phyloP scores from a whole-genome alignment of 2,329 filamentous ascomycete genomes.

The Pseudopithomyces chartarum region DNA sequence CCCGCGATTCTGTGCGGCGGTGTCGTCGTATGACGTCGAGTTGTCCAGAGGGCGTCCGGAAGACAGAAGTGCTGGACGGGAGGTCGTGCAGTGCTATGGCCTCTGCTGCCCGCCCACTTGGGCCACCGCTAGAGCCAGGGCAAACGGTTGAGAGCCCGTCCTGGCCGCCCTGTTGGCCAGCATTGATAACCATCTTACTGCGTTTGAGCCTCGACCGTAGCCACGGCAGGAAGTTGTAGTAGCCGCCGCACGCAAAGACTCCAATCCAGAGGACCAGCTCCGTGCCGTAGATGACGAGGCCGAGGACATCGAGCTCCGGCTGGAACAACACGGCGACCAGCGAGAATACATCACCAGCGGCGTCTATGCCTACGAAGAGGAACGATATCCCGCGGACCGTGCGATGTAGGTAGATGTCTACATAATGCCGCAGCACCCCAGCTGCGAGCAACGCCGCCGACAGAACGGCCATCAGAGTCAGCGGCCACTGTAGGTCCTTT shows the following conservation, averaged over 20 bases:
- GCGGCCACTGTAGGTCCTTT: slow-evolving; percentile 61
- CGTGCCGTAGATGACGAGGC: slow-evolving; percentile 69
- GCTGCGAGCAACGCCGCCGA: slow-evolving; percentile 67
- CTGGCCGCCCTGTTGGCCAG: not conserved
- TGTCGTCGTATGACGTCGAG: slow-evolving; percentile 32
- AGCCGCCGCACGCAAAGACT: slow-evolving; percentile 67
- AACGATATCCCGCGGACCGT: slow-evolving; percentile 75
- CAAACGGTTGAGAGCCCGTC: not conserved
- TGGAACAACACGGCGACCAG: slow-evolving; percentile 69
- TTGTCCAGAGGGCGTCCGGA: slow-evolving; percentile 59
- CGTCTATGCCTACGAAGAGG: slow-evolving; percentile 72
- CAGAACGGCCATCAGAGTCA: slow-evolving; percentile 69
- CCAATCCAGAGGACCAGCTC: slow-evolving; percentile 71
- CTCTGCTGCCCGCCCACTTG: slow-evolving; percentile 8
- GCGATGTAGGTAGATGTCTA: slow-evolving; percentile 69
- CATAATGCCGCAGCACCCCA: slow-evolving; percentile 71
- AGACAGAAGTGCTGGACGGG: slow-evolving; percentile 67
- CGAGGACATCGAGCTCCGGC: slow-evolving; percentile 62
- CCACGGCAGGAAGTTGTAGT: slow-evolving; percentile 69
- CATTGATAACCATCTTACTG: slow-evolving; percentile 10
- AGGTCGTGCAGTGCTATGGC: slow-evolving; percentile 53
- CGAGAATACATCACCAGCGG: slow-evolving; percentile 70
- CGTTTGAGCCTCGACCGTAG: slow-evolving; percentile 45
- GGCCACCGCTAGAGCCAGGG: slow-evolving; percentile 5
- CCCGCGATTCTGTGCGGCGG: slow-evolving; percentile 17